Evolutionary conservation across 306 rosid species (phyloP).

Genomic region (Mimosa bimucronata): DNA sequence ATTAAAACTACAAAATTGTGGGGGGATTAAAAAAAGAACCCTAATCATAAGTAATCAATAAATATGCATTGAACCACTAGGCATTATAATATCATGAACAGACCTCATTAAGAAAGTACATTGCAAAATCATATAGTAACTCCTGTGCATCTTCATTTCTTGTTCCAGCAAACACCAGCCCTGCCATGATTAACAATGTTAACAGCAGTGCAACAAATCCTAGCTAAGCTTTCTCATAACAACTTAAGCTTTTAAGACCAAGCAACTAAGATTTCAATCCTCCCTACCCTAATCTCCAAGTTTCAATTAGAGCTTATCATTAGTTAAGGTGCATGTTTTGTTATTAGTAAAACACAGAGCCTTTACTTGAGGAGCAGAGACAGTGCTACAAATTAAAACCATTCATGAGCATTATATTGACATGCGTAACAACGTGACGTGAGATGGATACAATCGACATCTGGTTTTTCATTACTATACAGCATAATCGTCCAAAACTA

Average conservation of each 20-base stretch:
- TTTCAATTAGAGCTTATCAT: not conserved
- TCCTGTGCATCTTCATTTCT: slow-evolving; percentile 83
- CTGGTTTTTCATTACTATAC: not conserved
- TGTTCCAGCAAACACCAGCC: slow-evolving; percentile 93
- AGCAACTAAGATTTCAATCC: not conserved
- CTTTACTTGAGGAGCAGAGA: not conserved
- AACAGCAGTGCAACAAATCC: not conserved
- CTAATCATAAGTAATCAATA: slow-evolving; percentile 23
- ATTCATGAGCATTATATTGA: not conserved
- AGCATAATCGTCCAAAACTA: not conserved
- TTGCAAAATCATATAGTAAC: slow-evolving; percentile 78
- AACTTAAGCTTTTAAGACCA: not conserved
- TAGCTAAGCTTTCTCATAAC: not conserved
- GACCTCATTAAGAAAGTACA: slow-evolving; percentile 90
- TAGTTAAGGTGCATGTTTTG: not conserved
- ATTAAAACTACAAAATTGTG: not conserved
- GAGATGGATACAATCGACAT: not conserved
- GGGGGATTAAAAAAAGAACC: not conserved
- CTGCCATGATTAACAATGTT: slow-evolving; percentile 42
- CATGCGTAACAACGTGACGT: not conserved
- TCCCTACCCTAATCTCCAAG: not conserved
- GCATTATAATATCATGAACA: slow-evolving; percentile 38
- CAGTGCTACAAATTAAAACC: slow-evolving; percentile 1
- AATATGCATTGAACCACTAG: slow-evolving; percentile 33
- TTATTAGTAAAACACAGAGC: not conserved